Evolutionary conservation across 2,329 filamentous ascomycete genomes (phyloP), one percentile per base, ranked within the genome.

Genomic region (Cladobotryum protrusum): DNA sequence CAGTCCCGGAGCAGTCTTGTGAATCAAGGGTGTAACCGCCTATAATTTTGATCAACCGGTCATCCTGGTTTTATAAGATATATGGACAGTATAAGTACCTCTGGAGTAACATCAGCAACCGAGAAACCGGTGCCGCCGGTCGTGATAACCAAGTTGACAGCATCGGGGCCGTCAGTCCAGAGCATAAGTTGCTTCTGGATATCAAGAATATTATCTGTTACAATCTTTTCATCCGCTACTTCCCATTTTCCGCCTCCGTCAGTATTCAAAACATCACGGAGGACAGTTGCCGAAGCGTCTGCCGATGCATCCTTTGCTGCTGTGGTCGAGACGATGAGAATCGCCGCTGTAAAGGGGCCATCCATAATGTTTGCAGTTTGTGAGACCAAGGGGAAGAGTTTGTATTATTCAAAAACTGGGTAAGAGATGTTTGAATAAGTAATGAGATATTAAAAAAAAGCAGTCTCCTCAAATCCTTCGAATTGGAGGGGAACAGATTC

Each of bases 71-170:
- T 17, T 45, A 11, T 35, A 40, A 15, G n/a, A 24, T 9, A 4
- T 14, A 18, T 9, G 18, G 1, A 17, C 4, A 7, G 8, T 20
- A 29, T 39, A 12, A 56, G 56, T 66, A 91, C 89, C 78, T 97
- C 93, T 2, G 93, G 93, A 1, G 93, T 99, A 39, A 79, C 75
- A 71, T 99, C 93, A 49, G 85, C 81, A 11, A 83, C 75, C 7
- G 93, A 86, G 67, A 99, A 99, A 0, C 93, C 93, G 1, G 93
- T 99, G 2, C 93, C 93, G 18, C 93, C 93, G 6, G 89, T 96
- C 0, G 90, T 92, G 43, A 96, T 68, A 52, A 99, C 80, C 51
- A 97, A 70, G 67, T 96, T 92, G 45, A 85, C 66, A 4, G 74
- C 67, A 43, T 76, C 76, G 5, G 77, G 67, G 11, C 76, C 69